Evolutionary conservation across 2,329 filamentous ascomycete species (phyloP), one percentile per base, ranked within the genome.

Genomic region (Pseudocercospora cruenta): DNA sequence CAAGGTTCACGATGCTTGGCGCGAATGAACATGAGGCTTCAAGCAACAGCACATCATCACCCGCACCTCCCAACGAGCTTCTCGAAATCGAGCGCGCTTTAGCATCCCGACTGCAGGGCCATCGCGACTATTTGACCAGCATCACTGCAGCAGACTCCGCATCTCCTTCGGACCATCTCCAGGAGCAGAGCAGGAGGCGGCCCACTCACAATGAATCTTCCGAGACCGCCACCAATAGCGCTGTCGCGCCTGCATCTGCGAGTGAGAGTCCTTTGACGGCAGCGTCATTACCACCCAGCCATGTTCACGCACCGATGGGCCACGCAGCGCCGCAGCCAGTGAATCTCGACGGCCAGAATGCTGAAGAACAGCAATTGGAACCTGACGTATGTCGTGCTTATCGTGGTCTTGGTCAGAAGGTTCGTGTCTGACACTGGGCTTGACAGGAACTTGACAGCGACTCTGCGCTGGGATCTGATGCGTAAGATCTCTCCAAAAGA

Each of bases 361-460:
- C 78, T 14, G 71, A 76, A 54, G 77, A 79, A 65, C 78, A 78
- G 63, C 65, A 74, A 43, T 69, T 79, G 19, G 76, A 78, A 67
- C 72, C 72, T 28, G 77, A 79, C 68, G 77, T 78, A 69, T 58
- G 77, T 72, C 31, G 64, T 58, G n/a, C 51, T 26, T 12, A 51
- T 64, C 45, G 33, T 54, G 14, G n/a, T 21, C 33, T 28, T 53
- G 58, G 1, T 47, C 7, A 51, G 19, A 51, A 19, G 6, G 12
- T 4, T 16, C 22, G 47, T 24, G 28, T 54, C 66, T 68, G 53
- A 67, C 67, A 60, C 57, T 68, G 65, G 62, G 60, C 57, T 28
- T 39, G 57, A 62, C 55, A 74, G 71, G 74, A 76, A 39, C 67
- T 71, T 58, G 76, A 74, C 51, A 70, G 62, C 49, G 77, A 79